Percentiles rank a stretch among this genome's conserved stretches.
Conservation (phyloP, 768 basidiomycete genomes). For the Kwoniella newhampshirensis region DNA sequence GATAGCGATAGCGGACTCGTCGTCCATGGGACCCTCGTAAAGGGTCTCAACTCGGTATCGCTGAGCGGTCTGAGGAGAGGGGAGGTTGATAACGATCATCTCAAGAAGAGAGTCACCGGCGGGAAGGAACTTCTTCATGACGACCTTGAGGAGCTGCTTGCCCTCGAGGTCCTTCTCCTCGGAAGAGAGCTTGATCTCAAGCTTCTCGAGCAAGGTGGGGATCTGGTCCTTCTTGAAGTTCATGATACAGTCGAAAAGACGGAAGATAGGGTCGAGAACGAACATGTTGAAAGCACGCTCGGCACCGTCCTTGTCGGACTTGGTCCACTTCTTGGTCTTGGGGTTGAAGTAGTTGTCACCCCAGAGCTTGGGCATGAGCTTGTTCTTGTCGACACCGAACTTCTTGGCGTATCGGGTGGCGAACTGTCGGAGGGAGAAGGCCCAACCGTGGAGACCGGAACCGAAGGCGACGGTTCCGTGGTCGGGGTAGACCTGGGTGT, state of each 20-base stretch:
- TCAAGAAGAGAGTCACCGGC: conserved; percentile 97
- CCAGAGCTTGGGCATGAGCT: conserved; percentile 98
- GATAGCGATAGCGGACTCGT: conserved; percentile 97
- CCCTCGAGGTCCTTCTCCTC: conserved; percentile 93
- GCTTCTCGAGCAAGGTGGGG: conserved; percentile 84
- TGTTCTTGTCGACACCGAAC: conserved; percentile 97
- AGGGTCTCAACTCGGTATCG: conserved; percentile 98
- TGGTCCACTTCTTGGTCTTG: conserved; percentile 92
- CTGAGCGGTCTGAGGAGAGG: conserved; percentile 95
- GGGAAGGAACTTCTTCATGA: conserved; percentile 99
- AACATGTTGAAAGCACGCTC: conserved; percentile 98
- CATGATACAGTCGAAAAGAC: conserved; percentile 96
- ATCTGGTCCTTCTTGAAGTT: conserved; percentile 96
- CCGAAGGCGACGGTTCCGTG: conserved; percentile 97
- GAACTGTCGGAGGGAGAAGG: conserved; percentile 97
- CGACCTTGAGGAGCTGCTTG: conserved; percentile 90
- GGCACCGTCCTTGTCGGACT: conserved; percentile 75
- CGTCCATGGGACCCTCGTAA: conserved; percentile 99
- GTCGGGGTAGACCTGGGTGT: conserved; percentile 98
- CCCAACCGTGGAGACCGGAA: conserved; percentile 99
- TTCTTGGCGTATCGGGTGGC: conserved; percentile 92
- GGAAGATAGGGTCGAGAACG: conserved; percentile 98
- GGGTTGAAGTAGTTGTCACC: conserved; percentile 99
- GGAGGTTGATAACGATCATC: conserved; percentile 99
- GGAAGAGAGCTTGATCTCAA: conserved; percentile 80